These are phyloP conservation scores for Amanita rimosa DNA, from an alignment of 768 basidiomycete species.

Conservation along the genomic window DNA sequence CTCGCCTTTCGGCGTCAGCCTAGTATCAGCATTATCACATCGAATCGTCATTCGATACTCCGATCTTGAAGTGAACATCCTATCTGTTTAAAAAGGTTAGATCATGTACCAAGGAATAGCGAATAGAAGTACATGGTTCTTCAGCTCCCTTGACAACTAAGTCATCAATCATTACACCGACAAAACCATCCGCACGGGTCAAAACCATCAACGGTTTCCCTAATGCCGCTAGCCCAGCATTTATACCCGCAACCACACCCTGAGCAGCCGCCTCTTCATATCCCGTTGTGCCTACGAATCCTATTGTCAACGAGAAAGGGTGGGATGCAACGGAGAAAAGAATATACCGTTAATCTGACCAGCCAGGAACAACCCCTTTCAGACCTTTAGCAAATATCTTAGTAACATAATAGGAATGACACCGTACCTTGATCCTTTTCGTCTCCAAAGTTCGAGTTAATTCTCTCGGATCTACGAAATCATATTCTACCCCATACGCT, in stretches of 20 bases:
- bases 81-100: conserved; percentile 38
- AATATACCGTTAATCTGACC: conserved; percentile 75
- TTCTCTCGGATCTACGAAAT: conserved; percentile 81
- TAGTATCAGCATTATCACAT: conserved; percentile 80
- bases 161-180: conserved; percentile 91
- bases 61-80: conserved; percentile 88
- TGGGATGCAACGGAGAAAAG: no score
- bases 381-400: background rate
- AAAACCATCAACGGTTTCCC: conserved; percentile 46
- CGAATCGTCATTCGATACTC: conserved; percentile 85
- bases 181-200: conserved; percentile 77
- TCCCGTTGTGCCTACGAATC: conserved; percentile 63
- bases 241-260: conserved; percentile 80
- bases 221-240: conserved; percentile 66
- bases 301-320: background rate
- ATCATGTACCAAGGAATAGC: background rate
- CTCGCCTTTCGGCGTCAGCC: conserved; percentile 68
- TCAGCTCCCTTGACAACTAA: conserved; percentile 81
- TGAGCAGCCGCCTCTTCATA: conserved; percentile 94
- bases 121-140: conserved; percentile 63
- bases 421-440: conserved; percentile 57
- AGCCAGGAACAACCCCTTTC: conserved; percentile 72
- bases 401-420: background rate
- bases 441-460: conserved; percentile 75
- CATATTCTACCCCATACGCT: conserved; percentile 91